Evolutionary conservation across 2,329 filamentous ascomycete species (phyloP).

Genomic region (Cordyceps farinosa): DNA sequence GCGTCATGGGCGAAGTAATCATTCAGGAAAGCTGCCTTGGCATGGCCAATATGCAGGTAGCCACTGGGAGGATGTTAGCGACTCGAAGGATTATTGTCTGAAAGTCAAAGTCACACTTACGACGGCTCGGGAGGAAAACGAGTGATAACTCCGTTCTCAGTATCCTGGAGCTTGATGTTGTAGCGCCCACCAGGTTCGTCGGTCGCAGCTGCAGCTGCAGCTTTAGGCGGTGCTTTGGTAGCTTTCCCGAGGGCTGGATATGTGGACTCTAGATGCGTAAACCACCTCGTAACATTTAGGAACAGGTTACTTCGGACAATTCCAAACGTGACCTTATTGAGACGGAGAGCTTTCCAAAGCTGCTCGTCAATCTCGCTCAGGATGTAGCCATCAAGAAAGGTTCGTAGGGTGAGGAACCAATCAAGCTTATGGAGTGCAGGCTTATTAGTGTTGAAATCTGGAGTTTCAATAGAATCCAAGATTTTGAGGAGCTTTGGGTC

Average conservation of each 20-base stretch:
- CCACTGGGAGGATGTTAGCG: conserved; percentile 40
- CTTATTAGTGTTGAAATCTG: conserved; percentile 5
- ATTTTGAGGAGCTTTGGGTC: too few relatives aligned
- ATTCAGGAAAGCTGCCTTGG: conserved; percentile 80
- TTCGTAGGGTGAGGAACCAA: conserved; percentile 5
- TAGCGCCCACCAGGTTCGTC: conserved; percentile 44
- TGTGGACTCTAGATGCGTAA: not conserved
- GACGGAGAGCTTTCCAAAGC: not conserved
- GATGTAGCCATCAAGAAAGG: not conserved
- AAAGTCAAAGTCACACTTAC: conserved; percentile 38
- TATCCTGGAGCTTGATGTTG: conserved; percentile 74
- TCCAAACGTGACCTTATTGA: conserved; percentile 3
- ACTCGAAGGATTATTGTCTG: not conserved
- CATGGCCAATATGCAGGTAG: conserved; percentile 86
- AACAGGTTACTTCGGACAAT: not conserved
- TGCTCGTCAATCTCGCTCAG: not conserved
- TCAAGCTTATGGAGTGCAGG: not conserved
- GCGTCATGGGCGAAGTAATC: conserved; percentile 92
- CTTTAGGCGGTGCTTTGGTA: not conserved
- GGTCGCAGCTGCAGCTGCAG: not conserved
- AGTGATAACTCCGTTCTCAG: conserved; percentile 77
- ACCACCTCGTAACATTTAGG: conserved; percentile 10
- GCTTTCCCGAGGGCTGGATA: not conserved
- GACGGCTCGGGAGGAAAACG: conserved; percentile 86
- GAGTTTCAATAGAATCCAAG: too few relatives aligned